A percentile compares a stretch with the other conserved stretches of the same genome.
Conservation (phyloP, 495 filamentous ascomycete species). For the Penicillium malachiteum region DNA sequence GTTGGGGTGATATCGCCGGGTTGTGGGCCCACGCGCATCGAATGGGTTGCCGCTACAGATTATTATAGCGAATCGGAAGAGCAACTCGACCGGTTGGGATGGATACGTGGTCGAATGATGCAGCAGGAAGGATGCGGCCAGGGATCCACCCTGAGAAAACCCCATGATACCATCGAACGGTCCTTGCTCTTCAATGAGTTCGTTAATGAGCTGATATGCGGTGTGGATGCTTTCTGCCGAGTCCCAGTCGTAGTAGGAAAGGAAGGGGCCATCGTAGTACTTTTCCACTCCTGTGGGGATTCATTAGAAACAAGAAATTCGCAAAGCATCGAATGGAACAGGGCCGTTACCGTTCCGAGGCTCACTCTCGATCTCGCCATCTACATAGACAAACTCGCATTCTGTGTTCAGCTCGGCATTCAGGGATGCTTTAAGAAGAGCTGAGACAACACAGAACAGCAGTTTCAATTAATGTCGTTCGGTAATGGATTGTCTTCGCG, state of each 20-base stretch:
- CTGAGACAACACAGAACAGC: background rate
- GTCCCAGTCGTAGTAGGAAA: background rate
- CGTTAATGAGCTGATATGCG: background rate
- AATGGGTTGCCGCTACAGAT: too few species aligned
- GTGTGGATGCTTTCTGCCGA: background rate
- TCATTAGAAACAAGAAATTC: too few species aligned
- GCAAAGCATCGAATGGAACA: too few species aligned
- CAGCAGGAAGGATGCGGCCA: background rate
- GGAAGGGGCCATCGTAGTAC: background rate
- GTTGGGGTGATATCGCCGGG: too few species aligned
- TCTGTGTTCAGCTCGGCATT: background rate
- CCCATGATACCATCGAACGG: background rate
- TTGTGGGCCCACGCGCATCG: too few species aligned
- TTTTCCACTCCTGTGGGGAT: background rate
- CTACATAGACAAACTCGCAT: background rate
- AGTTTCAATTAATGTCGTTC: background rate
- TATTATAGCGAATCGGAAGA: too few species aligned
- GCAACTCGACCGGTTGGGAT: too few species aligned
- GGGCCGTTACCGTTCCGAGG: too few species aligned
- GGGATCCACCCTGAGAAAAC: background rate
- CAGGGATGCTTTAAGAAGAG: background rate
- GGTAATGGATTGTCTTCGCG: background rate
- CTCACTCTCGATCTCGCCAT: background rate
- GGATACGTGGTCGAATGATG: too few species aligned
- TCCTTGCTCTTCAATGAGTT: background rate